A percentile compares a stretch with the other conserved stretches of the same genome.
Conservation (phyloP, 306 rosid genomes). For the Cucumis melo region DNA sequence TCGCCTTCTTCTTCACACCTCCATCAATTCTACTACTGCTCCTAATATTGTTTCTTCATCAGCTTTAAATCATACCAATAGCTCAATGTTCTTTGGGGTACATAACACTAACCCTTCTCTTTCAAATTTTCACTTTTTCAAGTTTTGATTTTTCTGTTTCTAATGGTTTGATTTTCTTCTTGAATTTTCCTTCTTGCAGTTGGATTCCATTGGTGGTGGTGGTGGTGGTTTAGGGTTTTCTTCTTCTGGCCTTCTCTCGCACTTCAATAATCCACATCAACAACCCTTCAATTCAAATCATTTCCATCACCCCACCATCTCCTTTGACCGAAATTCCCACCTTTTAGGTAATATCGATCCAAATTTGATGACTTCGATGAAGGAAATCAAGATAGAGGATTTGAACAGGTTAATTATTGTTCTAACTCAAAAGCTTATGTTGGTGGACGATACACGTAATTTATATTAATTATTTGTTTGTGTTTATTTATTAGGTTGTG, state of each 20-base stretch:
- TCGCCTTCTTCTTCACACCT: conserved; percentile 15
- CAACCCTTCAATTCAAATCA: conserved; percentile 11
- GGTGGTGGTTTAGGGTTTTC: conserved; percentile 35
- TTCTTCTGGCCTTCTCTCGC: conserved; percentile 15
- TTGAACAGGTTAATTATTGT: conserved; percentile 13
- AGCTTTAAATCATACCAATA: conserved; percentile 13
- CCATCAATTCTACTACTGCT: conserved; percentile 10
- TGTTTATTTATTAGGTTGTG: neutral
- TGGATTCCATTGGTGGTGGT: conserved; percentile 9
- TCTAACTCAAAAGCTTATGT: neutral
- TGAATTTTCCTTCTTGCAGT: conserved; percentile 30
- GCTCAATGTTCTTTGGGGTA: conserved; percentile 46
- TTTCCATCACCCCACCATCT: conserved; percentile 28
- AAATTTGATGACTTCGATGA: conserved; percentile 11
- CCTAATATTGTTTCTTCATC: neutral
- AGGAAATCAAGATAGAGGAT: conserved; percentile 51
- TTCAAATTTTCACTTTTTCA: conserved; percentile 31
- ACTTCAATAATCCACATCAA: conserved; percentile 11
- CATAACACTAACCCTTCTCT: conserved; percentile 24
- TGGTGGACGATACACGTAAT: neutral
- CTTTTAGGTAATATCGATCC: conserved; percentile 10
- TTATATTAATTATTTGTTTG: neutral
- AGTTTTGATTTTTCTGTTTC: conserved; percentile 23
- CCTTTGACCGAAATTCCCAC: conserved; percentile 33
- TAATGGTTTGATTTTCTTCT: neutral